Conservation (phyloP, 257 asterid species). For the Plectranthus barbatus region DNA sequence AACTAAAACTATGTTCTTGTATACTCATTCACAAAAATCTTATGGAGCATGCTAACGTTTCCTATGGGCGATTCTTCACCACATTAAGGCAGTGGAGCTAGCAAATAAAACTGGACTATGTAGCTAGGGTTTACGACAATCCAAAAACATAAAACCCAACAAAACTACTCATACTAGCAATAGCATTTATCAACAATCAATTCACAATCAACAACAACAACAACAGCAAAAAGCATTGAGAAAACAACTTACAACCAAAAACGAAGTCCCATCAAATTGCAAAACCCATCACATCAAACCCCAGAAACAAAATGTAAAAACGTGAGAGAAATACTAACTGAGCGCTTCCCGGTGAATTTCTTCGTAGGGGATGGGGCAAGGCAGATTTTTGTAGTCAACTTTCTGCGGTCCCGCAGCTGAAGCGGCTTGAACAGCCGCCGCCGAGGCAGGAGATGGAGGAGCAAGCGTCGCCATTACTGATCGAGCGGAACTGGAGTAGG, state of each 20-base stretch:
- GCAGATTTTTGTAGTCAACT: slow-evolving; percentile 61
- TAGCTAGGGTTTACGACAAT: slow-evolving; percentile 9
- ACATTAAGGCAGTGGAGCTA: neutral
- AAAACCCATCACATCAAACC: neutral
- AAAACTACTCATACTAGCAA: neutral
- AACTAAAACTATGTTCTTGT: neutral
- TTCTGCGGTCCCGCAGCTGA: slow-evolving; percentile 39
- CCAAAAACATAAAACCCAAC: neutral
- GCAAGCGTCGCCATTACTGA: slow-evolving; percentile 48
- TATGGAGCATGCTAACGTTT: neutral
- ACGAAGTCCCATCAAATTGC: neutral
- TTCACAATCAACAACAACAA: neutral
- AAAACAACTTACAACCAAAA: neutral
- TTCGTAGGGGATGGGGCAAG: slow-evolving; percentile 82
- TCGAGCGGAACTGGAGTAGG: neutral
- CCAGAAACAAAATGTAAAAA: neutral
- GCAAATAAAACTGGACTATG: neutral
- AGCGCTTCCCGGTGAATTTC: slow-evolving; percentile 83
- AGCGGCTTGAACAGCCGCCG: slow-evolving; percentile 16
- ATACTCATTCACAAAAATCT: neutral
- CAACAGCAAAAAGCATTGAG: neutral
- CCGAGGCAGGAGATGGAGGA: slow-evolving; percentile 36
- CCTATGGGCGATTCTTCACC: neutral
- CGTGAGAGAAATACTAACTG: slow-evolving; percentile 37
- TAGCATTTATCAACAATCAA: neutral